A percentile compares a stretch with the other conserved stretches of the same genome.
phyloP scores from a whole-genome alignment of 148 eudicot species.

The Chenopodium album region DNA sequence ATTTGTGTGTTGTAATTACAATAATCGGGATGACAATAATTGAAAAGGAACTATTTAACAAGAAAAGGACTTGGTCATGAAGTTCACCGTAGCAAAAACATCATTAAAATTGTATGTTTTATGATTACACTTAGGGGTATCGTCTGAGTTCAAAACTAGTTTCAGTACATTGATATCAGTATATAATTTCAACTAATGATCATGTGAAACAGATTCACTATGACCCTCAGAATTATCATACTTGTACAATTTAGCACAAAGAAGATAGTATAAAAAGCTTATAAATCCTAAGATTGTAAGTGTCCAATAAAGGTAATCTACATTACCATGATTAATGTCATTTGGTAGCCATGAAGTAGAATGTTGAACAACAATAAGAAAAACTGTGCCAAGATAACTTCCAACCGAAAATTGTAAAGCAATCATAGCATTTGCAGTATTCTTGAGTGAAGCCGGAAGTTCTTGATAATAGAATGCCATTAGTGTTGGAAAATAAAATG shows the following conservation, averaged over 20 bases:
- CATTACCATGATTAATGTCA: background rate
- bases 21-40: too few species aligned
- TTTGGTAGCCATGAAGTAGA: slow-evolving; percentile 2
- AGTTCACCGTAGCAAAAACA: too few species aligned
- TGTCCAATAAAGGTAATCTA: background rate
- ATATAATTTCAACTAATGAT: too few species aligned
- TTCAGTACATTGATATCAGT: too few species aligned
- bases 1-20: too few species aligned
- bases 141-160: too few species aligned
- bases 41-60: too few species aligned
- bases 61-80: too few species aligned
- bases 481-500: background rate
- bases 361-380: background rate
- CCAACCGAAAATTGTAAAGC: background rate
- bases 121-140: too few species aligned
- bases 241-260: background rate
- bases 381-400: background rate
- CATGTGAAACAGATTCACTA: too few species aligned
- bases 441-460: background rate
- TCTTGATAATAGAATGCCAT: background rate
- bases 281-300: background rate
- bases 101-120: too few species aligned
- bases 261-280: background rate
- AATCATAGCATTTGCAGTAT: background rate
- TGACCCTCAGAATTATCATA: background rate